phyloP scores from a whole-genome alignment of 2,329 filamentous ascomycete genomes.

The Lachnellula occidentalis region DNA sequence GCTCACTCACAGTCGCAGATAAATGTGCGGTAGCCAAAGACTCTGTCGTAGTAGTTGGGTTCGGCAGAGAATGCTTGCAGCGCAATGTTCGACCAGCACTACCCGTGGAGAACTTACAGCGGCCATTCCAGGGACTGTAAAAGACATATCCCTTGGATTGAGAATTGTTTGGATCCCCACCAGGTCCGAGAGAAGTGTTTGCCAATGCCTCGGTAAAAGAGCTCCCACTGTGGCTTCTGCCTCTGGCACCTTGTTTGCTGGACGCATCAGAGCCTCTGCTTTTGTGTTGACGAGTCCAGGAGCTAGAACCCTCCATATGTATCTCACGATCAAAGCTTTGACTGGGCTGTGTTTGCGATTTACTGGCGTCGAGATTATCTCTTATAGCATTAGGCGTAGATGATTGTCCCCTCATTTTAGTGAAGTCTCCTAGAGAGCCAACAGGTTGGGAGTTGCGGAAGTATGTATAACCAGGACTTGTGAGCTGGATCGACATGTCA shows the following conservation, averaged over 20 bases:
- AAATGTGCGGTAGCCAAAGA: slow-evolving; percentile 11
- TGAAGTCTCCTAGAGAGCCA: slow-evolving; percentile 3
- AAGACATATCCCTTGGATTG: slow-evolving; percentile 63
- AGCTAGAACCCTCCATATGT: slow-evolving; percentile 41
- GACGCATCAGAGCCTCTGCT: slow-evolving; percentile 24
- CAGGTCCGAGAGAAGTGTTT: background rate
- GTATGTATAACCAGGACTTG: slow-evolving; percentile 29
- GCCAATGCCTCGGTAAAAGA: slow-evolving; percentile 1
- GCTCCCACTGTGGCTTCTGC: slow-evolving; percentile 15
- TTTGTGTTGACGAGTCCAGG: slow-evolving; percentile 25
- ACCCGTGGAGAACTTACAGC: slow-evolving; percentile 79
- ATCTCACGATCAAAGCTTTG: slow-evolving; percentile 46
- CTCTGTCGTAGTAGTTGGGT: slow-evolving; percentile 29
- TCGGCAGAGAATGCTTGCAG: slow-evolving; percentile 66
- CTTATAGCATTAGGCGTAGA: background rate
- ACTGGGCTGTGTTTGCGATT: background rate
- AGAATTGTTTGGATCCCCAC: slow-evolving; percentile 10
- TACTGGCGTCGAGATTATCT: background rate
- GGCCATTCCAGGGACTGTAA: slow-evolving; percentile 77
- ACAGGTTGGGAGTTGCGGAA: slow-evolving; percentile 20
- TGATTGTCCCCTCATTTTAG: background rate
- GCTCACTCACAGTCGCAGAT: slow-evolving; percentile 59
- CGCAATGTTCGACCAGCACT: slow-evolving; percentile 68
- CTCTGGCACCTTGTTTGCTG: slow-evolving; percentile 10
- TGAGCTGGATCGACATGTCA: slow-evolving; percentile 30